Evolutionary conservation across 2,329 filamentous ascomycete genomes (phyloP).

Genomic region (Chrysoporthe deuterocubensis): DNA sequence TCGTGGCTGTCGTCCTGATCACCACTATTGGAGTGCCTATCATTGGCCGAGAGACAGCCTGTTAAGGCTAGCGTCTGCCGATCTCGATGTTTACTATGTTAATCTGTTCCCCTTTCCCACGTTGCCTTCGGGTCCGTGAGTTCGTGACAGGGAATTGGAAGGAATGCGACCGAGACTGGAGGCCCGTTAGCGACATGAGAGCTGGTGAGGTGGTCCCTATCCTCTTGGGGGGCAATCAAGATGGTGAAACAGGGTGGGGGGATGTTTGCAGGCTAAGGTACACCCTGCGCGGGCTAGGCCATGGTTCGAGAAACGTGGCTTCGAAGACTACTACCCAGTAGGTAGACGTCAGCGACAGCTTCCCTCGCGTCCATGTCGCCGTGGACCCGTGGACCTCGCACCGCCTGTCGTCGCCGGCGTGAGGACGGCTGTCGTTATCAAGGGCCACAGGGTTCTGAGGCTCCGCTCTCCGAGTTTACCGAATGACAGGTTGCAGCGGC

Average conservation of each 20-base stretch:
- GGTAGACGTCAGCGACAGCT: neutral
- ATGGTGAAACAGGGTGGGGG: constrained; percentile 14
- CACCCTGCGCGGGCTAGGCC: neutral
- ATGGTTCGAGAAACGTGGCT: constrained; percentile 8
- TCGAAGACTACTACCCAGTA: neutral
- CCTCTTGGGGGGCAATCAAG: neutral
- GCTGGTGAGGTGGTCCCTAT: neutral
- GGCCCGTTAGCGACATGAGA: constrained; percentile 8
- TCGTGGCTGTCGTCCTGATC: constrained; percentile 11
- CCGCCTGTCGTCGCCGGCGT: neutral
- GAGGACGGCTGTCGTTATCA: neutral
- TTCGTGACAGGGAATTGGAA: neutral
- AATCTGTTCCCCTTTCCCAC: neutral
- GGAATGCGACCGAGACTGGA: neutral
- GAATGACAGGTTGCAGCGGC: constrained; percentile 1
- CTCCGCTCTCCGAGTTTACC: constrained; percentile 20
- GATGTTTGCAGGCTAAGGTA: neutral
- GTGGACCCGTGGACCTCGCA: neutral
- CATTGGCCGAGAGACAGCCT: constrained; percentile 18
- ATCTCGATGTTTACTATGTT: neutral
- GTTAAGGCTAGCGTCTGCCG: neutral
- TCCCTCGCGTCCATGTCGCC: neutral
- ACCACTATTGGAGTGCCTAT: neutral
- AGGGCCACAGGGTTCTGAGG: neutral
- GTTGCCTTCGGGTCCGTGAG: neutral